Evolutionary conservation across 2,329 filamentous ascomycete species (phyloP).

Genomic region (Fusarium oxysporum): DNA sequence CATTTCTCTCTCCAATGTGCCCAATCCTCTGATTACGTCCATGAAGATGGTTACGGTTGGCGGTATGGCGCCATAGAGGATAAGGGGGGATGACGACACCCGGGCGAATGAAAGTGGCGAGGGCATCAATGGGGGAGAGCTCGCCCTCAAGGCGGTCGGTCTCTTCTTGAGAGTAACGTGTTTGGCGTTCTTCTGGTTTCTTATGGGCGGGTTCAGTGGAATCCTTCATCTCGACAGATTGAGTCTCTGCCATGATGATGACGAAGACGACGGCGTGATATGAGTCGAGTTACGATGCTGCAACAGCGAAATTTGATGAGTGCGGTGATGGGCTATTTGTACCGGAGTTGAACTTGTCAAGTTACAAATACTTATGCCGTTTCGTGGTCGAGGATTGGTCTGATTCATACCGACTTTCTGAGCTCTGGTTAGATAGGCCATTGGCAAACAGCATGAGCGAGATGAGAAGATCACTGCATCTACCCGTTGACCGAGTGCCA

Average conservation of each 20-base stretch:
- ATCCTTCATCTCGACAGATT: background rate
- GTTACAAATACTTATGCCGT: fast-evolving
- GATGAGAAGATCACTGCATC: background rate
- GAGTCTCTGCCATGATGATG: background rate
- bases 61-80: background rate
- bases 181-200: background rate
- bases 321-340: background rate
- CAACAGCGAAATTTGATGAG: background rate
- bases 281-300: background rate
- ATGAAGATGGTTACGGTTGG: background rate
- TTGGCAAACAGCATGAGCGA: background rate
- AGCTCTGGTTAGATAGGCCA: background rate
- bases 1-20: too few relatives aligned
- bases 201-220: background rate
- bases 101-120: too few relatives aligned
- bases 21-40: too few relatives aligned
- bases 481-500: background rate
- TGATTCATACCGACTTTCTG: background rate
- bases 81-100: too few relatives aligned
- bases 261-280: background rate
- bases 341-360: background rate
- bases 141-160: background rate
- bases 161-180: background rate
- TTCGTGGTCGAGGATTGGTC: background rate
- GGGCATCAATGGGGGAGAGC: background rate